Percentiles rank a stretch among this genome's conserved stretches.
Evolutionary conservation across 257 asterid genomes (phyloP).

Genomic region (Solanum stenotomum): DNA sequence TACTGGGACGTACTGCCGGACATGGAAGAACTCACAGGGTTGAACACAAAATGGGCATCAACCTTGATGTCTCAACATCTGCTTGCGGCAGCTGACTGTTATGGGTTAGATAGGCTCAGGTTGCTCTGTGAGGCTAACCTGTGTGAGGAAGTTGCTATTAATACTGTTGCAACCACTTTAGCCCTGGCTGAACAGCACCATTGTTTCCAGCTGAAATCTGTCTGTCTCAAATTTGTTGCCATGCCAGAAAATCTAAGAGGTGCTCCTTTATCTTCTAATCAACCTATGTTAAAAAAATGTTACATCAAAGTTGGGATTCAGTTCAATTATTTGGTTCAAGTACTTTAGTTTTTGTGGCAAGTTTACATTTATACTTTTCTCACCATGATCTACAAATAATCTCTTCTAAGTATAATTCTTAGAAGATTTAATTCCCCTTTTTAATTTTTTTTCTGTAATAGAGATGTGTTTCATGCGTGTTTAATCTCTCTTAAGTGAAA

Average conservation of each 20-base stretch:
- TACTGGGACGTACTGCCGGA: conserved; percentile 84
- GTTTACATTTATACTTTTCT: not conserved
- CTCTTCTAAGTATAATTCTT: not conserved
- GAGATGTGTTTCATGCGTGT: not conserved
- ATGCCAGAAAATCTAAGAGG: conserved; percentile 86
- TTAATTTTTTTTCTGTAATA: not conserved
- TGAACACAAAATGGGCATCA: conserved; percentile 74
- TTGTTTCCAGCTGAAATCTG: conserved; percentile 79
- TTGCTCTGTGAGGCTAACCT: conserved; percentile 81
- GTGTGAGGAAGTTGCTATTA: conserved; percentile 76
- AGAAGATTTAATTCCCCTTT: not conserved
- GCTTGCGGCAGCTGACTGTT: conserved; percentile 93
- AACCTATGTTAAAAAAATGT: not conserved
- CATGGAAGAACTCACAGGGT: conserved; percentile 87
- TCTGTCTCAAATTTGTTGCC: conserved; percentile 79
- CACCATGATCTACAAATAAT: not conserved
- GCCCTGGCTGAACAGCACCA: conserved; percentile 98
- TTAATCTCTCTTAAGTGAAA: not conserved
- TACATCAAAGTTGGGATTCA: not conserved
- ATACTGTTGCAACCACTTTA: conserved; percentile 92
- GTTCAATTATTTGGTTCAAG: not conserved
- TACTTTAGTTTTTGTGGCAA: not conserved
- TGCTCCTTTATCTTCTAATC: not conserved
- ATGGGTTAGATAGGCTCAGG: conserved; percentile 85
- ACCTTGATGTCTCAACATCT: conserved; percentile 93